Percentiles rank a stretch among this genome's conserved stretches.
phyloP scores from a whole-genome alignment of 257 asterid species.

The Nicotiana noctiflora region DNA sequence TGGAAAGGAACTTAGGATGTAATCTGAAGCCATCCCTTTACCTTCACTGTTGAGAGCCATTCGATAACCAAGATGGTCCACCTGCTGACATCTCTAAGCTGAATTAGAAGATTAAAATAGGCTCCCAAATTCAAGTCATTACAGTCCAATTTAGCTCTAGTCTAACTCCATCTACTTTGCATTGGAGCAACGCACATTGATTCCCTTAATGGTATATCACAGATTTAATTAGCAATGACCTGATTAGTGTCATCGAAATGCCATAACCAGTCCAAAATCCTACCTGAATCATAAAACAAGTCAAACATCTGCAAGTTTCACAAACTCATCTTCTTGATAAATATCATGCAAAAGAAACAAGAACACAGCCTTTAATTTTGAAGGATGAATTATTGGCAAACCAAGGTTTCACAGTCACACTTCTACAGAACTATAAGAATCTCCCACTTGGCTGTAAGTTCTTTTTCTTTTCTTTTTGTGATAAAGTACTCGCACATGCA shows the following conservation, averaged over 20 bases:
- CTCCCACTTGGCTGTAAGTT: too few species aligned
- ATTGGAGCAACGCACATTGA: too few species aligned
- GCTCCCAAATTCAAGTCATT: too few species aligned
- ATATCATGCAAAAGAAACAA: neutral
- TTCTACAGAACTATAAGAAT: neutral
- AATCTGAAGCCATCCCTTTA: neutral
- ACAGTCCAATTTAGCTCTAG: too few species aligned
- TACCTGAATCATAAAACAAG: neutral
- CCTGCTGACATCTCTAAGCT: neutral
- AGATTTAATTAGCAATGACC: neutral
- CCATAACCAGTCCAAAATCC: neutral
- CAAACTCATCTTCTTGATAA: neutral
- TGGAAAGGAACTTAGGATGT: neutral
- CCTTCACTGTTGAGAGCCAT: neutral
- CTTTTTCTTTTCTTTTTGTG: too few species aligned
- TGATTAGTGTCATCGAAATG: neutral
- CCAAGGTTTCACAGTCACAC: neutral
- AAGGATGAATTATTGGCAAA: neutral
- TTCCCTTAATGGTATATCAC: too few species aligned
- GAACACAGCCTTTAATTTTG: neutral
- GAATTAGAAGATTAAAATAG: too few species aligned
- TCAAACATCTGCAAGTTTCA: neutral
- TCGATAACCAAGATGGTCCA: neutral
- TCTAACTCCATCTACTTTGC: too few species aligned
- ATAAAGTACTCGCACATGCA: too few species aligned